Percentiles rank a stretch among this genome's conserved stretches.
These are phyloP conservation scores for Ceratocystis smalleyi DNA, from an alignment of 2,329 filamentous ascomycete species.

Conservation along the genomic window DNA sequence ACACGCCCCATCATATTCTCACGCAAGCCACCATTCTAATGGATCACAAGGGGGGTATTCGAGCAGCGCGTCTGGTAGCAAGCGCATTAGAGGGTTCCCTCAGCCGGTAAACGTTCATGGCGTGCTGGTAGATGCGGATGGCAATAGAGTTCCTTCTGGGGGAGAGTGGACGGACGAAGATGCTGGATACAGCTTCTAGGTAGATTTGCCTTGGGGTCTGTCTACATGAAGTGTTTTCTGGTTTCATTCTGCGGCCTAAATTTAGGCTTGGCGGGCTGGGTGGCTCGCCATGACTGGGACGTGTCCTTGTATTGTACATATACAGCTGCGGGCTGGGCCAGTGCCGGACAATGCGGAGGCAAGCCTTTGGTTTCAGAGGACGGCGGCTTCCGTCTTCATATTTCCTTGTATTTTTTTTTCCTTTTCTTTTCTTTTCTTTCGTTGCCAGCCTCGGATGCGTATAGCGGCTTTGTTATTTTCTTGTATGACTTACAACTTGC, in stretches of 20 bases:
- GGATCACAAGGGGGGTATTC: conserved; percentile 1
- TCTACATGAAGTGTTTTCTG: neutral
- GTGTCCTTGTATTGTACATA: neutral
- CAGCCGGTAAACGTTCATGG: conserved; percentile 34
- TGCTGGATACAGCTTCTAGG: conserved; percentile 29
- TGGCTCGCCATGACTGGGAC: neutral
- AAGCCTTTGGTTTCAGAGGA: neutral
- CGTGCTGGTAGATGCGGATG: conserved; percentile 39
- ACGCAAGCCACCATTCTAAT: conserved; percentile 9
- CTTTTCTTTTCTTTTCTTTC: neutral
- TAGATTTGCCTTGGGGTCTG: neutral
- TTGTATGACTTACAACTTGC: neutral
- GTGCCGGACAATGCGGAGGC: neutral
- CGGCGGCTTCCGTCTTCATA: neutral
- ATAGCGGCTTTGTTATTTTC: neutral
- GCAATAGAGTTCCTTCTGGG: conserved; percentile 46
- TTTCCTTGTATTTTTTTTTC: neutral
- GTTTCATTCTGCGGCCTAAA: neutral
- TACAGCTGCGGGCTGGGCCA: neutral
- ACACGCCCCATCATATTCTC: conserved; percentile 10
- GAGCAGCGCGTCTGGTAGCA: neutral
- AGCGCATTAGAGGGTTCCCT: conserved; percentile 22
- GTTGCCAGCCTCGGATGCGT: neutral
- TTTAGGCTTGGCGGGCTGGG: neutral
- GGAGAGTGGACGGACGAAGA: conserved; percentile 56